Evolutionary conservation across 305 asterid genomes (phyloP), one percentile per base, ranked within the genome.

Genomic region (Fraxinus albicans): DNA sequence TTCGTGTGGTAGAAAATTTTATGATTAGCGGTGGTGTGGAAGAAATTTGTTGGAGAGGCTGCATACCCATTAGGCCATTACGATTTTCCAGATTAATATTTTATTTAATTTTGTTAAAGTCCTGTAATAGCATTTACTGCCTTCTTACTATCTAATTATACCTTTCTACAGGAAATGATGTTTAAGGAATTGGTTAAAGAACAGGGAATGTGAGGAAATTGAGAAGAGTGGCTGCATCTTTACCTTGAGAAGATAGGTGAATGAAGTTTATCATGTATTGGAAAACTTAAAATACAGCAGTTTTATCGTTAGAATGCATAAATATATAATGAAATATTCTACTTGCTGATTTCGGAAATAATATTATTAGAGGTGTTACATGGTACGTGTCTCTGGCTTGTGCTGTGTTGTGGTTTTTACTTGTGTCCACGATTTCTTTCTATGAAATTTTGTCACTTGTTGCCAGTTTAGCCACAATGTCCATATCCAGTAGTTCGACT

Each of bases 101-200:
- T 60, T 42, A 78, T 44, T 70, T 53, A 77, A 25, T 29, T 58
- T 10, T 27, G 53, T 58, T 53, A 67, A 65, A 35, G 55, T 34
- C 77, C 80, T 69, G 42, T 8, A 10, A 36, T 31, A 36, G 73
- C 72, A 70, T 78, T 9, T 7, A 73, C 53, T 23, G 3, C 36
- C 19, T 29, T 79, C 79, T 38, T 38, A 80, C 27, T 81, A 70
- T 77, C 73, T 70, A 35, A 60, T 70, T 80, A 80, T 47, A 69
- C 67, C 8, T 29, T 81, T 12, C 8, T 23, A 60, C 70, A 17
- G 27, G 69, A 58, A 58, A 58, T 58, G 69, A 5, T 53, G 50
- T 83, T 85, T 80, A 86, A 83, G 89, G 85, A 33, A 34, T 36
- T 73, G 76, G 63, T 65, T 85, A 70, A 67, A 78, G 67, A 73